Conservation (phyloP, 1,284 basidiomycete species). For the Tetrapyrgos nigripes region DNA sequence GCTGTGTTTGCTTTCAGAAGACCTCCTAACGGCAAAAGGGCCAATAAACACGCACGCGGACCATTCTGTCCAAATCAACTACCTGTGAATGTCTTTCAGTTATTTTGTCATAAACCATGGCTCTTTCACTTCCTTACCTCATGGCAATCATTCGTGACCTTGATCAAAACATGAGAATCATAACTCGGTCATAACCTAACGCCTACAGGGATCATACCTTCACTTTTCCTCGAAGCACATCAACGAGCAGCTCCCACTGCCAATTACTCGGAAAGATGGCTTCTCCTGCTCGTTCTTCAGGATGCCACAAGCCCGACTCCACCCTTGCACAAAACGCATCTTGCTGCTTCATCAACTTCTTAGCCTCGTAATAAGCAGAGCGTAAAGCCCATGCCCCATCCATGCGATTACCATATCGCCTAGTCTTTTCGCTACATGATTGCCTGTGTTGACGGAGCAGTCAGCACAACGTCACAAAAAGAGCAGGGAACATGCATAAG, state of each 20-base stretch:
- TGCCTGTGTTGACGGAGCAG: slow-evolving; percentile 53
- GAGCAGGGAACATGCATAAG: slow-evolving; percentile 53
- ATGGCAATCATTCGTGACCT: slow-evolving; percentile 74
- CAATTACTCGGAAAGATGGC: slow-evolving; percentile 72
- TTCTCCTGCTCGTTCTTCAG: slow-evolving; percentile 41
- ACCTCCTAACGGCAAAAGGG: background rate
- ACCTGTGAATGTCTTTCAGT: slow-evolving; percentile 48
- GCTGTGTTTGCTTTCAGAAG: slow-evolving; percentile 39
- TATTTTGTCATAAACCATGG: background rate
- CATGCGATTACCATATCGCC: slow-evolving; percentile 57
- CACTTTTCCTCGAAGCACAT: slow-evolving; percentile 81
- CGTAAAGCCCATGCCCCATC: slow-evolving; percentile 70
- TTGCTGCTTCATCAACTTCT: slow-evolving; percentile 73
- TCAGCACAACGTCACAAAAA: background rate
- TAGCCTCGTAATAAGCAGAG: slow-evolving; percentile 69
- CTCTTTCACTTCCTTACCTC: slow-evolving; percentile 2
- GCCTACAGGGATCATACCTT: too few species aligned
- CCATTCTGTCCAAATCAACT: slow-evolving; percentile 79
- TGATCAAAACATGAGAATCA: background rate
- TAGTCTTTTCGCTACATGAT: slow-evolving; percentile 63
- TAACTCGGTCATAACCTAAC: background rate
- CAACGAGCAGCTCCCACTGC: slow-evolving; percentile 82
- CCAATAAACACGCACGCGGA: slow-evolving; percentile 59
- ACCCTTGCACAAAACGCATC: slow-evolving; percentile 72
- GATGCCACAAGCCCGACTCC: slow-evolving; percentile 64